Percentiles rank a stretch among this genome's conserved stretches.
phyloP scores from a whole-genome alignment of 306 rosid genomes.

The Inga leiocalycina region DNA sequence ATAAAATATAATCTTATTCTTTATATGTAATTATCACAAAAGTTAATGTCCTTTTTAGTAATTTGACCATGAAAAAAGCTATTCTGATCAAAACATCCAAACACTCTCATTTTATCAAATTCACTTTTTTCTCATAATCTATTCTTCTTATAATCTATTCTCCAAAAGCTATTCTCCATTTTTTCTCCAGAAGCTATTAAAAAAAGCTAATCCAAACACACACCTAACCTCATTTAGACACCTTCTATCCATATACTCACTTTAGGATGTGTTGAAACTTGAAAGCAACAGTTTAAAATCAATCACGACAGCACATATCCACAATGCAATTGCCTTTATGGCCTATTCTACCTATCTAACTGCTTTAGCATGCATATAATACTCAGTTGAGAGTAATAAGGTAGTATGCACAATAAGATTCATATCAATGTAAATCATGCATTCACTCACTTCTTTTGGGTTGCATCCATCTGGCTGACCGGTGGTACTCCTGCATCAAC shows the following conservation, averaged over 20 bases:
- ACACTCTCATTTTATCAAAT: no score
- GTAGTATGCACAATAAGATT: constrained; percentile 23
- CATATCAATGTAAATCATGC: not conserved
- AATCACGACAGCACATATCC: constrained; percentile 13
- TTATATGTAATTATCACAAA: no score
- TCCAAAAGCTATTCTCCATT: no score
- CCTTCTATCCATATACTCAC: constrained; percentile 31
- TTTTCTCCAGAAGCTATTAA: no score
- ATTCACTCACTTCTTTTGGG: constrained; percentile 70
- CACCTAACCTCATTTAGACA: constrained; percentile 26
- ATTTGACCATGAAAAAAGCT: no score
- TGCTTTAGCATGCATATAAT: not conserved
- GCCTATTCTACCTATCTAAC: constrained; percentile 17
- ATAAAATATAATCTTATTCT: no score
- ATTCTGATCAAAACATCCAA: no score
- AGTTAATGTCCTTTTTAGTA: no score
- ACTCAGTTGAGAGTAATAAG: constrained; percentile 24
- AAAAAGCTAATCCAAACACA: no score
- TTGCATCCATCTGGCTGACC: constrained; percentile 47
- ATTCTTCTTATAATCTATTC: no score
- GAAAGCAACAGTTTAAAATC: constrained; percentile 30
- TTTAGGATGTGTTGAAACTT: constrained; percentile 15
- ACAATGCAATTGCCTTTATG: constrained; percentile 26
- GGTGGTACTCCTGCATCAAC: constrained; percentile 49
- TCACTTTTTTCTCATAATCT: no score